Conservation (phyloP, 176 grass and related monocot genomes). For the Musa beccarii region DNA sequence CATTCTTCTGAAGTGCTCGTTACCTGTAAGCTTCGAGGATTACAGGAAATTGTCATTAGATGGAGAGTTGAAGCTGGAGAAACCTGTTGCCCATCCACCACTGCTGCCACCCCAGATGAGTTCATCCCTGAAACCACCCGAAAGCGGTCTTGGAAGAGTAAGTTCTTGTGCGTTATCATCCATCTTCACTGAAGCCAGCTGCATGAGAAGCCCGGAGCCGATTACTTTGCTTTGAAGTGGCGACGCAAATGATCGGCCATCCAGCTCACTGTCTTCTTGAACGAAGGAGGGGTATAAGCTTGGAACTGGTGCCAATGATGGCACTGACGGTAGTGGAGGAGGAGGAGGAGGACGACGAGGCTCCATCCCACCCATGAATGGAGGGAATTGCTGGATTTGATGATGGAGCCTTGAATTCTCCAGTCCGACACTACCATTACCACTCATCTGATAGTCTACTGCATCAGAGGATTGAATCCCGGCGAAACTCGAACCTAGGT, state of each 20-base stretch:
- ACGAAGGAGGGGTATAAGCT: slow-evolving; percentile 38
- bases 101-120: slow-evolving; percentile 5
- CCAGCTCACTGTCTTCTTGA: slow-evolving; percentile 28
- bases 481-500: slow-evolving; percentile 64
- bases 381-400: slow-evolving; percentile 52
- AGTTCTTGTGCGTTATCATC: slow-evolving; percentile 32
- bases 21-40: neutral
- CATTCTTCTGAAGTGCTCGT: too few species aligned
- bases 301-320: slow-evolving; percentile 1
- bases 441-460: slow-evolving; percentile 42
- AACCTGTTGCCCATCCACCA: slow-evolving; percentile 53
- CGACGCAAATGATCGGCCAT: slow-evolving; percentile 26
- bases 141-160: slow-evolving; percentile 45
- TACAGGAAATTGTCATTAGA: slow-evolving; percentile 17
- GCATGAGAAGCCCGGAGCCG: slow-evolving; percentile 17
- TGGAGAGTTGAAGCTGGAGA: slow-evolving; percentile 51
- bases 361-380: slow-evolving; percentile 40
- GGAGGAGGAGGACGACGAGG: slow-evolving; percentile 23
- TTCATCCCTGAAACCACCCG: slow-evolving; percentile 20
- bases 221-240: slow-evolving; percentile 26
- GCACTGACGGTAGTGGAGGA: neutral
- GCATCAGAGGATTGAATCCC: slow-evolving; percentile 43
- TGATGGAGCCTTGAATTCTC: slow-evolving; percentile 54
- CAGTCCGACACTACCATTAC: slow-evolving; percentile 30
- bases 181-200: slow-evolving; percentile 45